Evolutionary conservation across 768 basidiomycete species (phyloP), one percentile per base, ranked within the genome.

Genomic region (Mycena rebaudengoi): DNA sequence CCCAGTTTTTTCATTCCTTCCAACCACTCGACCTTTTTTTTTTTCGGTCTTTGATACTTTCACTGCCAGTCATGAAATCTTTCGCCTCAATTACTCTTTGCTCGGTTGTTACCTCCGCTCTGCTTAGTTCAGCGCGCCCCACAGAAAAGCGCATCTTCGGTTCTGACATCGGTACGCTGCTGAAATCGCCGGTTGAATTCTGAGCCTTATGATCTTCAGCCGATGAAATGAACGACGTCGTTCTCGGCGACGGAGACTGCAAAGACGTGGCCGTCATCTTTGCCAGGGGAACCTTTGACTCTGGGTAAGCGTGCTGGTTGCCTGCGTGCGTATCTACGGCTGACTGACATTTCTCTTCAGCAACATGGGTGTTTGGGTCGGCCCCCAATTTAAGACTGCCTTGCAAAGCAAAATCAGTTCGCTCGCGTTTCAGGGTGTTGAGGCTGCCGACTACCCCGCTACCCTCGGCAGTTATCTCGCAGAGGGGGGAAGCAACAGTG

Each of bases 341-440:
- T 41, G 33, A 44, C 60, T n/a, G 6, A 52, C 14, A 25, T 25
- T 12, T 32, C 14, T 44, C 45, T 33, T 11, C 32, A 67, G 65
- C 12, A 68, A 68, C 64, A 65, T 68, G 14, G 67, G 67, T 28
- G 63, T 65, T 30, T 68, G 67, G 67, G 64, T 68, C 33, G 67
- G 67, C 35, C 67, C 67, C 12, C 63, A 68, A 21, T 65, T 65
- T 64, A 18, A 62, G 18, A 21, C 60, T 23, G 65, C 65, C 5
- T 32, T 65, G 54, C 2, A 49, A 33, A 52, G 40, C 30, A 45
- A 33, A 11, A 62, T 67, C 39, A 28, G 25, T 37, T 56, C 56
- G 40, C 50, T 67, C 51, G 67, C 67, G 2, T 68, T 68, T 51
- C 64, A 68, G 54, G 67, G 67, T 23, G 67, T 68, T 28, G 64